phyloP scores from a whole-genome alignment of 1,139 yeast genomes.

The Geotrichum restrictum region DNA sequence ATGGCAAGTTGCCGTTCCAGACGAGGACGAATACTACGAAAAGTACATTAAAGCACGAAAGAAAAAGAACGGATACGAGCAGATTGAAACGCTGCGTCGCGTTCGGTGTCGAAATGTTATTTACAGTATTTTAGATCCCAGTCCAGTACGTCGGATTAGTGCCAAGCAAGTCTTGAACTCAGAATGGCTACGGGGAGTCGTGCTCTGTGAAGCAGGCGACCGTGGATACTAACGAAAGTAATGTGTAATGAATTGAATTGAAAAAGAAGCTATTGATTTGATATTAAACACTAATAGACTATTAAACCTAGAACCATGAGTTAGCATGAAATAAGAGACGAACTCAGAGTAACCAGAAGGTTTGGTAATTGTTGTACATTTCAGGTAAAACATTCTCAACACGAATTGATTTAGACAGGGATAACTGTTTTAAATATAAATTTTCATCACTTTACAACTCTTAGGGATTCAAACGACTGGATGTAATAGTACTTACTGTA shows the following conservation, averaged over 20 bases:
- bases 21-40: constrained; percentile 73
- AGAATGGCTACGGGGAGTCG: constrained; percentile 93
- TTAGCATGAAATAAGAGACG: background rate
- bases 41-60: constrained; percentile 73
- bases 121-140: constrained; percentile 87
- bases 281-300: background rate
- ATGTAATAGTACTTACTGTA: too few species aligned
- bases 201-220: constrained; percentile 67
- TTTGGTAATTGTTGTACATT: background rate
- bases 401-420: constrained; percentile 17
- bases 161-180: constrained; percentile 84
- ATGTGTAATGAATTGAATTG: background rate
- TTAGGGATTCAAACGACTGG: too few species aligned
- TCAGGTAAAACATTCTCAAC: constrained; percentile 16
- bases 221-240: constrained; percentile 28
- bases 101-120: constrained; percentile 85
- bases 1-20: constrained; percentile 76
- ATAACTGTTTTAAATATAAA: constrained; percentile 13
- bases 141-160: constrained; percentile 76
- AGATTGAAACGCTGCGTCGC: constrained; percentile 75
- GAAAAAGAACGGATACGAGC: constrained; percentile 81
- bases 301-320: background rate
- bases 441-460: constrained; percentile 3
- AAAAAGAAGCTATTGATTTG: background rate
- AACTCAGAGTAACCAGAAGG: background rate